These are phyloP conservation scores for Trypethelium eluteriae DNA, from an alignment of 495 filamentous ascomycete species.

Conservation along the genomic window DNA sequence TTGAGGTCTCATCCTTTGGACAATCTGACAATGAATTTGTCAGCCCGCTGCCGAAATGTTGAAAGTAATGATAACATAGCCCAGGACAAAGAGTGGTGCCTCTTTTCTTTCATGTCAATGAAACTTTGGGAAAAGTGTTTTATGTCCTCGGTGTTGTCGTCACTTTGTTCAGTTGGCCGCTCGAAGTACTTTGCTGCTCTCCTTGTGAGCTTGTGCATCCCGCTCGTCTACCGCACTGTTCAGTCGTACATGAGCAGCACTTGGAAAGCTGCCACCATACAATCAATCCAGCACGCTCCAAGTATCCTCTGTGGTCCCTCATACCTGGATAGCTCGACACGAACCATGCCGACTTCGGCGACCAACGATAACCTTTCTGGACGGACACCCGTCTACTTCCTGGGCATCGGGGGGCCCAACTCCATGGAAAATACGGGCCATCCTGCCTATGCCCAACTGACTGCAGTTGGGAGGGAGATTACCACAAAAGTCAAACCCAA, in stretches of 20 bases:
- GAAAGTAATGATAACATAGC: background rate
- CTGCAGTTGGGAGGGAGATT: slow-evolving; percentile 66
- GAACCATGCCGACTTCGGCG: slow-evolving; percentile 5
- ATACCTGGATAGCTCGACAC: background rate
- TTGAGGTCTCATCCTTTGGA: background rate
- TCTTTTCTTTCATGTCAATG: background rate
- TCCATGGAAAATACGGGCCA: slow-evolving; percentile 68
- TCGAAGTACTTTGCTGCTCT: slow-evolving; percentile 28
- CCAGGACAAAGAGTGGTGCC: background rate
- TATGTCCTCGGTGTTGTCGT: slow-evolving; percentile 16
- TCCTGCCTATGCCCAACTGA: slow-evolving; percentile 64
- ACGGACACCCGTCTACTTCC: slow-evolving; percentile 65
- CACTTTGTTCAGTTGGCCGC: slow-evolving; percentile 17
- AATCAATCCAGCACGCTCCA: background rate
- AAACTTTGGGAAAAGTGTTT: slow-evolving; percentile 18
- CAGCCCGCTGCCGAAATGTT: background rate
- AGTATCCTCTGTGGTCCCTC: background rate
- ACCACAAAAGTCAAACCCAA: slow-evolving; percentile 70
- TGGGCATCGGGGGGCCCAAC: slow-evolving; percentile 63
- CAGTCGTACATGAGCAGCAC: slow-evolving; percentile 17
- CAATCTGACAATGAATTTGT: background rate
- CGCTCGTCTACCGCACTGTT: slow-evolving; percentile 22
- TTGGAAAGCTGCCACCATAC: background rate
- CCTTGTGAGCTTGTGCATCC: slow-evolving; percentile 27
- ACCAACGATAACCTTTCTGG: slow-evolving; percentile 5